Base-by-base conservation (phyloP, 2,329 filamentous ascomycete species). In the Cladobotryum mycophilum region DNA sequence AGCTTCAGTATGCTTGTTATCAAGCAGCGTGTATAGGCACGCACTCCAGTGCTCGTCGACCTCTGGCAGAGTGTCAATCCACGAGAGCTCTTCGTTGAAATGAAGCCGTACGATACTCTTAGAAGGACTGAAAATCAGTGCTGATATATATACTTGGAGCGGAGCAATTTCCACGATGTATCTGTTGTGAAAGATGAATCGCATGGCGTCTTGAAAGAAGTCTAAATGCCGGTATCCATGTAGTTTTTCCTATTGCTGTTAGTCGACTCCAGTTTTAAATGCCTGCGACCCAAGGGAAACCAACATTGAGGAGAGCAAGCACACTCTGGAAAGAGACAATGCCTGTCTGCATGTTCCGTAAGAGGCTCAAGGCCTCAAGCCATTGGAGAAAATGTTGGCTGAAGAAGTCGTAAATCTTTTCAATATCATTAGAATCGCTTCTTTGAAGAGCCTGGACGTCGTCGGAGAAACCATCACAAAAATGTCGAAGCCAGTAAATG, bases 401-500 rank as follows among this genome's bases (percentile, higher is more conserved):
- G 8, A 36, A 20, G 17, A 50, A 46, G 1, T 3, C 9, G 3
- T 20, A n/a, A 38, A 38, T 13, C 5, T 38, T 38, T 17, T 38
- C 36, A n/a, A 38, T 2, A 12, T 38, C 36, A 7, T 38, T 13
- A 2, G 12, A 8, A 38, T 17, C 25, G 25, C 25, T 11, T 2
- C 9, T 11, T 30, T 38, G 36, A 38, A n/a, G 9, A 12, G 17
- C 6, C n/a, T 4, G 36, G 7, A 7, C 17, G 43, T 12, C 53
- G 49, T 43, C 49, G 25, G 40, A 48, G 51, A n/a, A 36, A 30
- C 18, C 33, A 11, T 56, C 47, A 6, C 25, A 13, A 25, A 60
- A 48, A 45, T 62, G 55, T 14, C 55, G 45, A 41, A 58, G 48
- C 60, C 57, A 62, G 43, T 52, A 52, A 5, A 56, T 35, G 22